A percentile compares a stretch with the other conserved stretches of the same genome.
Conservation (phyloP, 441 rosid genomes). For the Corymbia calophylla region DNA sequence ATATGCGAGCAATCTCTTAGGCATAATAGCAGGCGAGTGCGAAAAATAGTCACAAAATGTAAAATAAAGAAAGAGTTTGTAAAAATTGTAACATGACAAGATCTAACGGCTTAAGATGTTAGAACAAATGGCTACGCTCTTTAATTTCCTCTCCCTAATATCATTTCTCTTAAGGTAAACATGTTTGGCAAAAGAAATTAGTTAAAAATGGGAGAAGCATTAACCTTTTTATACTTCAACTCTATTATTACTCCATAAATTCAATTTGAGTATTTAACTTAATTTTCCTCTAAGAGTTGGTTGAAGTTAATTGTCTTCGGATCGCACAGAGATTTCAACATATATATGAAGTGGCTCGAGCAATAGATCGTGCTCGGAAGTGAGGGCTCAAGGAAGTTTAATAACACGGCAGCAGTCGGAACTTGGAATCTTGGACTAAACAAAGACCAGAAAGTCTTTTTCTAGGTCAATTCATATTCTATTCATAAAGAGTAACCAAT, state of each 20-base stretch:
- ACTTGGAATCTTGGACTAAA: background rate
- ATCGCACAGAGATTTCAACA: background rate
- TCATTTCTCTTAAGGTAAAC: background rate
- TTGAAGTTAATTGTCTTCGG: background rate
- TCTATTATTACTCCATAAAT: background rate
- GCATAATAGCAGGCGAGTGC: fast-evolving
- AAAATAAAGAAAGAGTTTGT: background rate
- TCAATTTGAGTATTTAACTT: background rate
- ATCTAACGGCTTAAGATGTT: background rate
- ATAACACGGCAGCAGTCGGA: background rate
- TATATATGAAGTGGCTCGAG: background rate
- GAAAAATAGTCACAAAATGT: background rate
- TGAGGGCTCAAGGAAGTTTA: background rate
- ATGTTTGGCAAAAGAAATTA: background rate
- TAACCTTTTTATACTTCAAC: background rate
- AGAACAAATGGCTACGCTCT: background rate
- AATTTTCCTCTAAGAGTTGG: background rate
- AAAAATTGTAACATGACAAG: background rate
- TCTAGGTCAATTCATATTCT: background rate
- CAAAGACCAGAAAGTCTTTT: background rate
- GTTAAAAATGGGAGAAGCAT: background rate
- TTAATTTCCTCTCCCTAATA: no score
- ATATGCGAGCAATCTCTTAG: background rate
- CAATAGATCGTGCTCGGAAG: background rate
- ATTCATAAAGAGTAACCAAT: background rate